Conservation (phyloP, 257 asterid species). For the Leonotis leonurus region DNA sequence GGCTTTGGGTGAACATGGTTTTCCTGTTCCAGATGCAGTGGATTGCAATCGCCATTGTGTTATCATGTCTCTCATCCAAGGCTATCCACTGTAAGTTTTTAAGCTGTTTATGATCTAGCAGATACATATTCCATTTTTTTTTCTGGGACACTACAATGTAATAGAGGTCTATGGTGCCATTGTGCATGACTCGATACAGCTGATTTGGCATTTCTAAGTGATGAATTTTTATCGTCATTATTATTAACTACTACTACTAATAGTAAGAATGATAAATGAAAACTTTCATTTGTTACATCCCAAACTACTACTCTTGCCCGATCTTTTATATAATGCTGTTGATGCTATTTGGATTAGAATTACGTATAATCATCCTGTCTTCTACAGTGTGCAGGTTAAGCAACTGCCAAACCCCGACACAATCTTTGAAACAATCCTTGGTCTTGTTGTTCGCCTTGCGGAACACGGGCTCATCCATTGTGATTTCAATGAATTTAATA, state of each 20-base stretch:
- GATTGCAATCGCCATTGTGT: conserved; percentile 96
- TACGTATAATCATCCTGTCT: conserved; percentile 8
- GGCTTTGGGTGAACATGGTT: conserved; percentile 89
- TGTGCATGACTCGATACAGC: not conserved
- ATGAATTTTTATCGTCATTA: not conserved
- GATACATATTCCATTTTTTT: not conserved
- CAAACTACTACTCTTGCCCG: not conserved
- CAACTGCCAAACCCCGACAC: conserved; percentile 70
- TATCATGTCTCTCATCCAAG: conserved; percentile 86
- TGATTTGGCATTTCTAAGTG: not conserved
- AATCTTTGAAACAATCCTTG: conserved; percentile 68
- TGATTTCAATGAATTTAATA: conserved; percentile 91
- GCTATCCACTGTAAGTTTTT: conserved; percentile 86
- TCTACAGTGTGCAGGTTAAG: conserved; percentile 82
- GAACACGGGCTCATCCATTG: conserved; percentile 98
- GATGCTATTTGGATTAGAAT: not conserved
- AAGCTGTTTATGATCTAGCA: not conserved
- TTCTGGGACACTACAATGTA: conserved; percentile 5
- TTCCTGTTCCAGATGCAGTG: conserved; percentile 94
- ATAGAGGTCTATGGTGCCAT: not conserved
- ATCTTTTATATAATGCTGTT: not conserved
- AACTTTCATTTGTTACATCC: no score
- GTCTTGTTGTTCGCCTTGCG: conserved; percentile 80
- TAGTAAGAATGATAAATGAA: no score
- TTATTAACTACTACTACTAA: no score